A percentile compares a stretch with the other conserved stretches of the same genome.
These are phyloP conservation scores for Xerocomellus intermedius DNA, from an alignment of 768 basidiomycete genomes.

Conservation along the genomic window DNA sequence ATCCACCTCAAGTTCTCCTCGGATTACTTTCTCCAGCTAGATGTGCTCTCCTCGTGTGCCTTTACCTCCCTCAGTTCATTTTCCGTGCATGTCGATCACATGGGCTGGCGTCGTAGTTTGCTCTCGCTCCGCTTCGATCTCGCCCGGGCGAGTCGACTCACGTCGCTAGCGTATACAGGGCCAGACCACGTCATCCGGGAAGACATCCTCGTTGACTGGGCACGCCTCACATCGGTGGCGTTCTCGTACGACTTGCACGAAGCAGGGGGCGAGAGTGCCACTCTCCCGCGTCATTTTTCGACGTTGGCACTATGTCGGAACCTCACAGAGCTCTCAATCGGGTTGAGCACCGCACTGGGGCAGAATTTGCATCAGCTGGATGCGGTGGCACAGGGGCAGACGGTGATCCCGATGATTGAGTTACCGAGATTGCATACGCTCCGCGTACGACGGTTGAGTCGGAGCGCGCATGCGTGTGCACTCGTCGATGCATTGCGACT, in stretches of 20 bases:
- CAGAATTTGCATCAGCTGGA: slow-evolving; percentile 17
- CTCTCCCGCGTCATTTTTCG: slow-evolving; percentile 21
- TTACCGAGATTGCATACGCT: slow-evolving; percentile 22
- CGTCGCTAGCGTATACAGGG: slow-evolving; percentile 24
- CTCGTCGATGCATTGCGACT: slow-evolving; percentile 23
- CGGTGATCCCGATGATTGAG: slow-evolving; percentile 7
- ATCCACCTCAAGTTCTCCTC: slow-evolving; percentile 29
- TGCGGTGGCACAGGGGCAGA: slow-evolving; percentile 4
- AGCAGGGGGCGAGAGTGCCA: slow-evolving; percentile 23
- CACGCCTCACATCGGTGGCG: slow-evolving; percentile 23
- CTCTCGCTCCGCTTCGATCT: slow-evolving; percentile 24
- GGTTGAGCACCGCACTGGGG: slow-evolving; percentile 11
- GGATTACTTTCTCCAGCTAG: slow-evolving; percentile 22
- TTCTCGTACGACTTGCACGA: slow-evolving; percentile 27
- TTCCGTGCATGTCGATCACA: slow-evolving; percentile 26
- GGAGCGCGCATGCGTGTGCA: slow-evolving; percentile 13
- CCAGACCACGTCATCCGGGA: slow-evolving; percentile 23
- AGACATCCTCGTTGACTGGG: slow-evolving; percentile 24
- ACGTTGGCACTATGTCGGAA: slow-evolving; percentile 15
- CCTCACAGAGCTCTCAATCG: slow-evolving; percentile 24
- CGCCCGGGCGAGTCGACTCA: slow-evolving; percentile 14
- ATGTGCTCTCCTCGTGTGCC: slow-evolving; percentile 17
- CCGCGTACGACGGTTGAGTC: slow-evolving; percentile 22
- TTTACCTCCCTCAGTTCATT: slow-evolving; percentile 24
- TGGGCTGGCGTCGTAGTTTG: slow-evolving; percentile 26